These are phyloP conservation scores for Aspergillus heteromorphus DNA, from an alignment of 495 filamentous ascomycete genomes.

Conservation along the genomic window DNA sequence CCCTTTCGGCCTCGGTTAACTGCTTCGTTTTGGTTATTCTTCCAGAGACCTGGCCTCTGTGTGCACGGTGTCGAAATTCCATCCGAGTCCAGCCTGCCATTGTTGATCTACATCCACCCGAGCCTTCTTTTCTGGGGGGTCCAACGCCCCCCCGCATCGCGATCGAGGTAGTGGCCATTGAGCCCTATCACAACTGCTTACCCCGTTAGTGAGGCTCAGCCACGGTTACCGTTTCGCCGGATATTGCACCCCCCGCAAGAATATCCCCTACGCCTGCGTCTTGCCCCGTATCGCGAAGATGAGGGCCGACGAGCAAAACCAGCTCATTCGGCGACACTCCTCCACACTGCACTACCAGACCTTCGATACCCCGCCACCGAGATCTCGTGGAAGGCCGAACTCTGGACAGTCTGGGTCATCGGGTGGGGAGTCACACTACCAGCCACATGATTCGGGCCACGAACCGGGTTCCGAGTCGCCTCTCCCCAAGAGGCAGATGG, in stretches of 20 bases:
- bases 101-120: not conserved
- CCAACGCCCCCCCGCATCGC: constrained; percentile 3
- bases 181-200: constrained; percentile 1
- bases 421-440: constrained; percentile 25
- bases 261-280: not conserved
- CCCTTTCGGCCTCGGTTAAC: not conserved
- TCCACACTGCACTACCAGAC: constrained; percentile 87
- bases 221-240: not conserved
- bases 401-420: constrained; percentile 44
- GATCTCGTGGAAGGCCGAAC: constrained; percentile 61
- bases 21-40: not conserved
- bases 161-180: constrained; percentile 4
- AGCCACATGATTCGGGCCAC: constrained; percentile 24
- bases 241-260: not conserved
- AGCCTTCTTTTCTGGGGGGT: not conserved
- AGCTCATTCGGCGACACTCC: constrained; percentile 52
- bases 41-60: not conserved
- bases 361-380: constrained; percentile 85
- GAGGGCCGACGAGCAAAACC: constrained; percentile 25
- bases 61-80: not conserved
- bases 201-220: not conserved
- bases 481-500: constrained; percentile 76
- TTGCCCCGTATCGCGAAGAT: constrained; percentile 13
- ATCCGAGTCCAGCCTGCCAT: not conserved
- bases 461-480: constrained; percentile 51